Base-by-base conservation (phyloP, 768 basidiomycete species). In the Serendipita sp. region DNA sequence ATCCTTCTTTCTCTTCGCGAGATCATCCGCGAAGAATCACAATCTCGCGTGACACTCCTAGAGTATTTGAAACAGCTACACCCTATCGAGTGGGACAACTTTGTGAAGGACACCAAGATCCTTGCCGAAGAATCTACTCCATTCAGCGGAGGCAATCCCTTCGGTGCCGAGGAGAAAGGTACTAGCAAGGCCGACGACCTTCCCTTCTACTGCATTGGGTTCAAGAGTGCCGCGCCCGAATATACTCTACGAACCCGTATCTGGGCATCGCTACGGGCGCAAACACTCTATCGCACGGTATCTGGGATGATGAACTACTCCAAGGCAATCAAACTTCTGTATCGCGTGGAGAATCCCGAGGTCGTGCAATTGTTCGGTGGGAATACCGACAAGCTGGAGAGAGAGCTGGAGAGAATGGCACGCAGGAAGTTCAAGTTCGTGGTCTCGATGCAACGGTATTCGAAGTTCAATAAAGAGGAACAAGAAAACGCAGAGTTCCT, bases 261-360 rank as follows among this genome's bases (percentile, higher is more conserved):
- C 71, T 99, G 96, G 96, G 94, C 96, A 7, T 97, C 95, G 3
- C 83, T 99, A 7, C 91, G 96, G 64, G 96, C 96, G 16, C 96
- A 99, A 78, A 99, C 96, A 1, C 83, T 99, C 18, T 98, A 99
- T 73, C 86, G 96, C 68, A 99, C 96, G 13, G 95, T 99, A 16
- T 97, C 96, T 41, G 96, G 96, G 63, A 97, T 99, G 91, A 98
- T 98, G 96, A 99, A 99, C 77, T 98, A 99, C 74, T 86, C 90
- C 69, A 99, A 99, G 78, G 96, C 96, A 11, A 98, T 99, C 84
- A 99, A 99, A 74, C 78, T 99, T 41, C 82, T 99, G n/a, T 95
- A 98, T 75, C 92, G 95, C 65, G 96, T 99, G 47, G 96, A 99
- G 78, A 98, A 98, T 76, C 96, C 96, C 5, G 96, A 99, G 75